Base-by-base conservation (phyloP, 2,329 filamentous ascomycete species). In the Pyrenochaeta sp. region DNA sequence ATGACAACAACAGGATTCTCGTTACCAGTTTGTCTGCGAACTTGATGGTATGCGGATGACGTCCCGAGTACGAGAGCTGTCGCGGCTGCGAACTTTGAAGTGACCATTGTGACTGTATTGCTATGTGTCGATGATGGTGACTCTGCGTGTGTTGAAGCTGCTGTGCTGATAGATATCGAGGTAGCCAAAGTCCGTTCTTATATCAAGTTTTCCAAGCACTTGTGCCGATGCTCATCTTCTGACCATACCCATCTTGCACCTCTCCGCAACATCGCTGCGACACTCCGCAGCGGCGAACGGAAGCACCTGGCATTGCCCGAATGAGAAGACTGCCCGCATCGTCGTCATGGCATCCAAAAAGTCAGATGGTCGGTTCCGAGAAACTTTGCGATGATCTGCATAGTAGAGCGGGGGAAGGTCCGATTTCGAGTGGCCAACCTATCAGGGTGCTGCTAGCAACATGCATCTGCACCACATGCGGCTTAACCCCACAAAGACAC, bases 1-100 rank as follows among this genome's bases (percentile, higher is more conserved):
- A 64, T 61, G n/a, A 62, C 42, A 29, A 62, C 54, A 45, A 56
- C 42, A 10, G 54, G 54, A 14, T 39, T 55, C 4, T 57, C 61
- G 42, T 57, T 59, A 33, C 57, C 54, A 32, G 56, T 48, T 30
- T 61, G 55, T 23, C 60, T 47, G 18, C 48, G 57, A 11, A 54
- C 45, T 23, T 54, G 36, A 32, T 63, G 61, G 42, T 63, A 63
- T 9, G 62, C 62, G 23, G 32, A 17, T 48, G 37, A 27, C 4
- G 23, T 27, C 31, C 49, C 42, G 12, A 53, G 27, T n/a, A 66
- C 39, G 11, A 54, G 39, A 29, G 45, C 45, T 3, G 50, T 50
- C 17, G 48, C 46, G 3, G 49, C 37, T 27, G 49, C 29, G 32
- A 58, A 39, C 35, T 42, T 37, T 30, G 48, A n/a, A 37, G 23